phyloP scores from a whole-genome alignment of 495 filamentous ascomycete genomes.

The Aspergillus sclerotiicarbonarius region DNA sequence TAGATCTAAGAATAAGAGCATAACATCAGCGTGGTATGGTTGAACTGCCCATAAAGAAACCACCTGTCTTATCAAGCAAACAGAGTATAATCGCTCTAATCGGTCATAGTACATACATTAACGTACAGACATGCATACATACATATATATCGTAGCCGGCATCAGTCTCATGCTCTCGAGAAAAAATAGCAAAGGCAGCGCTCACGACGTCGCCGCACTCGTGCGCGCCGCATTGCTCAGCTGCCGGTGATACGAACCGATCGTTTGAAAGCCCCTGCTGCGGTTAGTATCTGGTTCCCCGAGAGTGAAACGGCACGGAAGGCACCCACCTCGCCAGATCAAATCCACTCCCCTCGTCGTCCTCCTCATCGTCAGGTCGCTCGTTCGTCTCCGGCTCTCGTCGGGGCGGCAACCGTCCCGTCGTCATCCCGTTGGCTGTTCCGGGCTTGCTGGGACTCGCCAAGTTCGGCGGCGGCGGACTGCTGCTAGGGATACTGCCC shows the following conservation, averaged over 20 bases:
- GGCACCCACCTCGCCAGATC: conserved; percentile 63
- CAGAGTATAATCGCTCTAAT: too few species aligned
- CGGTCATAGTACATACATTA: too few species aligned
- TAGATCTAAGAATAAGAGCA: too few species aligned
- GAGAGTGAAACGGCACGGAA: conserved; percentile 1
- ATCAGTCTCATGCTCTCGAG: too few species aligned
- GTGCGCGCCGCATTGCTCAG: conserved; percentile 45
- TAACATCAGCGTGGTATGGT: too few species aligned
- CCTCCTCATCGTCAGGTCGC: conserved; percentile 38
- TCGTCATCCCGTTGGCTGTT: conserved; percentile 34
- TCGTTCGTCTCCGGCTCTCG: conserved; percentile 27
- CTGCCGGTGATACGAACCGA: conserved; percentile 63
- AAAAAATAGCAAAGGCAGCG: neutral
- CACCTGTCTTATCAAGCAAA: too few species aligned
- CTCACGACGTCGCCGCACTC: conserved; percentile 25
- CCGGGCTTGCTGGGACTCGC: conserved; percentile 48
- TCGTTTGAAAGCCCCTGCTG: conserved; percentile 66
- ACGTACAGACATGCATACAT: too few species aligned
- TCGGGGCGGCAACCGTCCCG: conserved; percentile 36
- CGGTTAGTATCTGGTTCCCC: conserved; percentile 27
- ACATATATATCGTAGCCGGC: too few species aligned
- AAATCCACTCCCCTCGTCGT: conserved; percentile 59
- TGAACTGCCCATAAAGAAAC: too few species aligned
- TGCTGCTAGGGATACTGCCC: conserved; percentile 64
- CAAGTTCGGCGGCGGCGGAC: conserved; percentile 53